phyloP scores from a whole-genome alignment of 768 basidiomycete species.

The Dioszegia aurantiaca region DNA sequence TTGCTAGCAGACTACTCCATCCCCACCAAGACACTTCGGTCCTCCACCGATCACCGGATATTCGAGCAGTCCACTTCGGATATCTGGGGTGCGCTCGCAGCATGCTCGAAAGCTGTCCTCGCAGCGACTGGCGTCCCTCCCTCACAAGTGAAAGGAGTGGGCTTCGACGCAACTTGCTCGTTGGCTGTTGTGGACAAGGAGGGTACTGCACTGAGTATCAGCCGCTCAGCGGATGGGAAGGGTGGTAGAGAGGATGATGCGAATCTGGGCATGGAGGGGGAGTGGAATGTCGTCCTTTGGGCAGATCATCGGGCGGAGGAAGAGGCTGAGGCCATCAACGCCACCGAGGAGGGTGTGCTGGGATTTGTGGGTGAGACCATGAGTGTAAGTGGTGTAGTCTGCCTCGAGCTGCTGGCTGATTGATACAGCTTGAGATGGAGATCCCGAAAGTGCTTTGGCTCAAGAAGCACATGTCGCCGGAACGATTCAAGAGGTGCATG shows the following conservation, averaged over 20 bases:
- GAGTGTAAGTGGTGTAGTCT: conserved; percentile 58
- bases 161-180: conserved; percentile 96
- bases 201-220: conserved; percentile 73
- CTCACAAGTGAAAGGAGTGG: conserved; percentile 72
- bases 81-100: conserved; percentile 74
- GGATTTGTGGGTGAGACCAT: conserved; percentile 95
- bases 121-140: conserved; percentile 58
- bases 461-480: conserved; percentile 75
- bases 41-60: conserved; percentile 78
- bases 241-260: conserved; percentile 63
- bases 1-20: conserved; percentile 71
- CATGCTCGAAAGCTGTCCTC: conserved; percentile 61
- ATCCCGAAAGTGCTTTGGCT: conserved; percentile 97
- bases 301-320: conserved; percentile 92
- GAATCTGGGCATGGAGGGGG: conserved; percentile 55
- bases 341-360: conserved; percentile 74
- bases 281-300: conserved; percentile 89
- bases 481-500: conserved; percentile 59
- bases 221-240: conserved; percentile 43
- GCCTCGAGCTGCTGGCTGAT: neutral
- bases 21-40: conserved; percentile 80
- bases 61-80: conserved; percentile 93
- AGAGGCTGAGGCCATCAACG: conserved; percentile 87
- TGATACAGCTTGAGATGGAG: conserved; percentile 89
- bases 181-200: conserved; percentile 73